Evolutionary conservation across 2,329 filamentous ascomycete species (phyloP).

Genomic region (Colletotrichum sp.): DNA sequence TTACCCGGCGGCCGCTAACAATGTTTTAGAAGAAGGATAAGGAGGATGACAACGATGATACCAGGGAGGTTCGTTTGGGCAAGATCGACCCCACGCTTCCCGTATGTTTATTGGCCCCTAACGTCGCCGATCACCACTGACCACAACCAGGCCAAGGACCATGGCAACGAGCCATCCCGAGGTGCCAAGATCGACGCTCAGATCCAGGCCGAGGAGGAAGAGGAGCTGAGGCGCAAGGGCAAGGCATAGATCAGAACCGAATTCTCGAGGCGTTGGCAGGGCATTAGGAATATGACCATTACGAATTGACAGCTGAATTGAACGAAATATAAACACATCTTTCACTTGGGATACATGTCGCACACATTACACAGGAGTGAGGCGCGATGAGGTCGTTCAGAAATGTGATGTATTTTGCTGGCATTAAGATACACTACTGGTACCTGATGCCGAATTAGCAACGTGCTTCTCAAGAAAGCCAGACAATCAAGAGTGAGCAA

Average conservation of each 20-base stretch:
- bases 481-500: background rate
- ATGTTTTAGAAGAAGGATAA: conserved; percentile 3
- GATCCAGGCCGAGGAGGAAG: conserved; percentile 72
- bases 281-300: background rate
- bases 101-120: conserved; percentile 39
- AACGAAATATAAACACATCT: background rate
- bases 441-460: conserved; percentile 7
- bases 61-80: conserved; percentile 41
- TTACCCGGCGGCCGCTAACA: background rate
- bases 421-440: background rate
- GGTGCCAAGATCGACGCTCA: conserved; percentile 76
- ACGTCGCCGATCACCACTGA: background rate
- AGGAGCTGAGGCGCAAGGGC: conserved; percentile 66
- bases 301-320: background rate
- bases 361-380: rapidly evolving
- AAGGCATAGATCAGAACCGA: conserved; percentile 32
- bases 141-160: conserved; percentile 57
- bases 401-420: too few relatives aligned
- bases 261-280: background rate
- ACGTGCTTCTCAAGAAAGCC: background rate
- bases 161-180: conserved; percentile 76
- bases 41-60: conserved; percentile 32
- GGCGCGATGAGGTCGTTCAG: too few relatives aligned
- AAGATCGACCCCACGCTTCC: conserved; percentile 68
- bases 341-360: background rate